Conservation (phyloP, 2,329 filamentous ascomycete genomes). For the Trichophaea hybrida region DNA sequence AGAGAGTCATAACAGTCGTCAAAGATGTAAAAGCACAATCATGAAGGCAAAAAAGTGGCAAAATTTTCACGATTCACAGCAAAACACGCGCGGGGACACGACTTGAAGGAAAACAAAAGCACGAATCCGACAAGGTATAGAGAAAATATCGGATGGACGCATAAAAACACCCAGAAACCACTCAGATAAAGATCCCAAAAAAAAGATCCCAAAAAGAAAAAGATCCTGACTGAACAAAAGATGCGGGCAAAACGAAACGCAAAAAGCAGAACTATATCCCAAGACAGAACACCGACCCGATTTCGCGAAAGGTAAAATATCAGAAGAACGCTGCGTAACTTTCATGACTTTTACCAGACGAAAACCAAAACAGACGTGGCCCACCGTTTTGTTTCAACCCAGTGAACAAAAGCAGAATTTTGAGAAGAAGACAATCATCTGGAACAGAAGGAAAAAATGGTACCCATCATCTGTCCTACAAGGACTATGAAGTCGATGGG, state of each 20-base stretch:
- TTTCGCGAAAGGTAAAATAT: conserved; percentile 1
- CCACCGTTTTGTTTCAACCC: conserved; percentile 59
- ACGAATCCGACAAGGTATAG: not conserved
- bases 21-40: conserved; percentile 7
- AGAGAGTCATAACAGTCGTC: conserved; percentile 14
- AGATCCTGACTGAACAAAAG: not conserved
- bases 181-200: conserved; percentile 23
- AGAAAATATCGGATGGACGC: conserved; percentile 27
- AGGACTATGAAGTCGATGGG: conserved; percentile 23
- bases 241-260: not conserved
- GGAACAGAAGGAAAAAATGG: not conserved
- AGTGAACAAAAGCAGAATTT: conserved; percentile 57
- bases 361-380: conserved; percentile 3
- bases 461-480: conserved; percentile 2
- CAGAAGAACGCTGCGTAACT: conserved; percentile 3
- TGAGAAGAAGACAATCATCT: not conserved
- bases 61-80: conserved; percentile 3
- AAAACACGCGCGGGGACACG: conserved; percentile 9
- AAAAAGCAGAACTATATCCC: conserved; percentile 4
- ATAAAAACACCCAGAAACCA: conserved; percentile 19
- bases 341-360: conserved; percentile 4
- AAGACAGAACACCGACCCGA: conserved; percentile 2
- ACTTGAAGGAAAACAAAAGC: conserved; percentile 23
- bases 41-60: conserved; percentile 10
- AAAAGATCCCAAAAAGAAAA: conserved; percentile 10